phyloP scores from a whole-genome alignment of 768 basidiomycete species.

The Pholiota microspora region DNA sequence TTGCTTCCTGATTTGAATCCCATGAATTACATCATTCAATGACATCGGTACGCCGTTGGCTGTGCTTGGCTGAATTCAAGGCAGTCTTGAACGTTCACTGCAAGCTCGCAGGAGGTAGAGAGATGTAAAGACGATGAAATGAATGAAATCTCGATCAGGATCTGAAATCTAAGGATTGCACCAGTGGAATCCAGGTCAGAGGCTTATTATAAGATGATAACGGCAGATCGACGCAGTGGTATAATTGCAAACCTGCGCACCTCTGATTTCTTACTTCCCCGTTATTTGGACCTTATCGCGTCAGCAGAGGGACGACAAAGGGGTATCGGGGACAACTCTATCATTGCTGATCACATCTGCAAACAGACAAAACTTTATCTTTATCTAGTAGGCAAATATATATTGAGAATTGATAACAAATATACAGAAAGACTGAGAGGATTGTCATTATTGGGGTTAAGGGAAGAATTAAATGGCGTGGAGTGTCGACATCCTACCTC shows the following conservation, averaged over 20 bases:
- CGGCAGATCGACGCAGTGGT: background rate
- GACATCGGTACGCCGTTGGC: no score
- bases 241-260: background rate
- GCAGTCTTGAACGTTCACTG: background rate
- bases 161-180: background rate
- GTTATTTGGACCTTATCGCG: background rate
- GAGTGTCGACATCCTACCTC: background rate
- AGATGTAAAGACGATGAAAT: background rate
- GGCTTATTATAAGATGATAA: background rate
- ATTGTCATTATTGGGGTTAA: background rate
- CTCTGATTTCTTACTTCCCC: background rate
- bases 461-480: background rate
- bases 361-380: background rate
- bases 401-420: background rate
- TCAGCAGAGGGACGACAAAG: background rate
- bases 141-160: background rate
- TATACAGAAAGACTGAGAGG: background rate
- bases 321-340: background rate
- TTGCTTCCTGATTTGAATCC: no score
- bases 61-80: no score
- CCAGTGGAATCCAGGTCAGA: background rate
- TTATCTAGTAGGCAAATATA: no score
- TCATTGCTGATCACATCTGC: background rate
- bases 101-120: background rate
- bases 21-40: no score